Base-by-base conservation (phyloP, 768 basidiomycete species). In the Mycena metata region DNA sequence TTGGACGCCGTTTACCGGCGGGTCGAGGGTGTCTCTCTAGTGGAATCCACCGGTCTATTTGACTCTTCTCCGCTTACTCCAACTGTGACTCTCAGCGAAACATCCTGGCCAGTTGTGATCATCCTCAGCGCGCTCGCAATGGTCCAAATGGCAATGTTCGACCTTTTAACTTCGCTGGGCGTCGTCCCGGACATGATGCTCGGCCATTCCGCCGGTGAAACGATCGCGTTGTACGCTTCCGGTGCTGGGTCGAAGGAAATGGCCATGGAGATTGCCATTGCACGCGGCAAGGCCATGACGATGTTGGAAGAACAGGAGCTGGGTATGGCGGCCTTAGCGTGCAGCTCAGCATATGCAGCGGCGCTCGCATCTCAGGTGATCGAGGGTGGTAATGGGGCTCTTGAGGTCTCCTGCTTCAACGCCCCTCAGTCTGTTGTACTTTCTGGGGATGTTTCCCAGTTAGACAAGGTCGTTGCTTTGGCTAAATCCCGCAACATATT, bases 131-230 rank as follows among this genome's bases (percentile, higher is more conserved):
- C 78, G 1, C 45, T 81, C 23, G 71, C 80, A 0, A 78, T 81
- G 61, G 51, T 80, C 30, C 80, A 81, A 59, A 76, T 81, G 6
- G 60, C 60, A 8, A 4, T 61, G n/a, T 49, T 61, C 24, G 60
- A 81, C 55, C 63, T 75, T 8, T 64, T 80, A 0, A 56, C 42
- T 7, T 62, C 67, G 35, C 33, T 76, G 17, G 76, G 76, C 9
- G 41, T 80, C 52, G 51, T 49, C 6, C 78, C 80, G 0, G 72
- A 77, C 42, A 60, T 67, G 1, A 62, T 80, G 24, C 30, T 80
- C 23, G 80, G 80, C 3, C 79, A 80, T 66, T 80, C 80, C 13
- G 77, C 79, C 3, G 80, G 80, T 4, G 80, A 81, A 63, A 79
- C 80, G 0, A 73, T 77, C 2, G 21, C 79, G 1, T 50, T 81